Percentiles rank a stretch among this genome's conserved stretches.
Conservation (phyloP, 1,284 basidiomycete species). For the Hymenochaete sp. region DNA sequence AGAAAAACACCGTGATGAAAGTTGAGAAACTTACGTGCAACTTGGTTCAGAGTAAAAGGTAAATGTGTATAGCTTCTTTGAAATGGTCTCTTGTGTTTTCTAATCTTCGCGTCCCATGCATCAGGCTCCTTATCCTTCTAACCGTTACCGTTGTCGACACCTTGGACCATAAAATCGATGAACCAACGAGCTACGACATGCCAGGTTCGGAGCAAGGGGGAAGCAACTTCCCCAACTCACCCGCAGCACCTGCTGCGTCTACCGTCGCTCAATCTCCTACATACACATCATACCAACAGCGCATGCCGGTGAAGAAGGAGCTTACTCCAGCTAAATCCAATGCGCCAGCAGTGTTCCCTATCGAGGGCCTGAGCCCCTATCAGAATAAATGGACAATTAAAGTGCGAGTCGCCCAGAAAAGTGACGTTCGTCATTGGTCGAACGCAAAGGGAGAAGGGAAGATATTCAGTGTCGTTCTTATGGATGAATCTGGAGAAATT, state of each 20-base stretch:
- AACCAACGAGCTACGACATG: conserved; percentile 42
- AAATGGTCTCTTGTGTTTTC: background rate
- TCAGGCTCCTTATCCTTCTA: conserved; percentile 81
- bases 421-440: conserved; percentile 84
- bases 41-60: conserved; percentile 79
- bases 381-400: conserved; percentile 99
- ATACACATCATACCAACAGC: conserved; percentile 10
- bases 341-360: conserved; percentile 57
- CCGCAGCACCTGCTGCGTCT: conserved; percentile 17
- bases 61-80: conserved; percentile 23
- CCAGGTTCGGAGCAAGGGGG: conserved; percentile 22
- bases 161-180: conserved; percentile 66
- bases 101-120: conserved; percentile 16
- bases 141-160: conserved; percentile 50
- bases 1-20: conserved; percentile 66
- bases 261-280: no score
- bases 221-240: conserved; percentile 22
- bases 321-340: conserved; percentile 24
- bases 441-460: conserved; percentile 93
- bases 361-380: conserved; percentile 93
- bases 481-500: conserved; percentile 96
- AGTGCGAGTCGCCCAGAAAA: conserved; percentile 86
- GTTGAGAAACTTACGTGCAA: conserved; percentile 80
- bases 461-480: conserved; percentile 86
- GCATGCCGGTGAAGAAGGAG: conserved; percentile 19